Base-by-base conservation (phyloP, 2,329 filamentous ascomycete genomes). In the Alternaria solani region DNA sequence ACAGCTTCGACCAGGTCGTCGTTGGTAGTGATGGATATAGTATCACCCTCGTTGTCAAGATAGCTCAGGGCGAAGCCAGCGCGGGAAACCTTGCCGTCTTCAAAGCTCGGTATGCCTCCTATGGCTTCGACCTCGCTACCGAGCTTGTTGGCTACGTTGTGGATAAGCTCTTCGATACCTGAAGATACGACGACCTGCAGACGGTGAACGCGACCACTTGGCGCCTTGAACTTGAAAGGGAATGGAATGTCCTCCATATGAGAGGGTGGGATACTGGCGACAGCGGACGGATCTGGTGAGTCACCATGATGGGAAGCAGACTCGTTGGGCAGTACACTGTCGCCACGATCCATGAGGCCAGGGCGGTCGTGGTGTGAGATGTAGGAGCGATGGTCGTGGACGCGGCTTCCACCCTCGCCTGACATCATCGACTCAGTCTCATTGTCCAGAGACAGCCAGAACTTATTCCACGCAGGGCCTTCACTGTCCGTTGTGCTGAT, bases 391-490 rank as follows among this genome's bases (percentile, higher is more conserved):
- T 88, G 86, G 62, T 88, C 87, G 72, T 83, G 88, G 77, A 71
- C 83, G 70, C 92, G 90, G 73, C 90, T 89, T 73, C 91, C 92
- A 49, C 91, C 92, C 58, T 96, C 93, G 61, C 94, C 95, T 61
- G 95, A 99, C 79, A 98, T 89, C 86, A 97, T 91, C 2, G 95
- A 99, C 80, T 98, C 95, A 14, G 94, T 94, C 78, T 97, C 94
- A 71, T 96, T 89, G 78, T 98, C 88, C 71, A 99, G 89, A 1
- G 95, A 98, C 68, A 98, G 85, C 95, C 95, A 99, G 83, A 99
- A 99, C 81, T 98, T 99, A 84, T 97, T 98, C 95, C 95, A 99
- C 7, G 95, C 95, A 5, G 95, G 95, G 0, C 95, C 95, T 81
- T 99, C 95, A 70, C 88, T 93, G 75, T 97, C 94, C 42, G 88